These are phyloP conservation scores for Grigorovia jiainica DNA, from an alignment of 805 yeast species.

Conservation along the genomic window DNA sequence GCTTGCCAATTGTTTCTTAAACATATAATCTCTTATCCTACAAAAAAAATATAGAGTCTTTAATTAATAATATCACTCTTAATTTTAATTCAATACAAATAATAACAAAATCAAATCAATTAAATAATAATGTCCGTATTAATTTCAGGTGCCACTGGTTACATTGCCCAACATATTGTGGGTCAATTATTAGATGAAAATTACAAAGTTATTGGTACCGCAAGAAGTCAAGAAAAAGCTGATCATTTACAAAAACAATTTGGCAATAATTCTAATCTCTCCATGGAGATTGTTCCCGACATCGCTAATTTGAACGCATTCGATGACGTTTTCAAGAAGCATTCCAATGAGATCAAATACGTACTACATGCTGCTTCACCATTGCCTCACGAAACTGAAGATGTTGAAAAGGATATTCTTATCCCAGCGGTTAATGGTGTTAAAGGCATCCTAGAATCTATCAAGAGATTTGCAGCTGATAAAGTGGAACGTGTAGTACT, in stretches of 20 bases:
- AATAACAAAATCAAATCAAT: too few relatives aligned
- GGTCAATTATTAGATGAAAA: conserved; percentile 29
- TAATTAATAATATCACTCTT: too few relatives aligned
- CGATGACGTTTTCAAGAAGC: conserved; percentile 33
- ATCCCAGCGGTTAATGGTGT: conserved; percentile 52
- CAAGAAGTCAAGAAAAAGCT: conserved; percentile 38
- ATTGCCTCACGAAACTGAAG: conserved; percentile 35
- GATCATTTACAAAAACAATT: conserved; percentile 29
- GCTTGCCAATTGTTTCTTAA: too few relatives aligned
- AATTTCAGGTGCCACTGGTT: conserved; percentile 48
- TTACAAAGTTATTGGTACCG: conserved; percentile 44
- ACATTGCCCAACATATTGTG: conserved; percentile 43
- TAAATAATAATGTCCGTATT: conserved; percentile 27
- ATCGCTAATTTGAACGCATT: conserved; percentile 34
- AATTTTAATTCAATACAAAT: too few relatives aligned
- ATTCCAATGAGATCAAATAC: conserved; percentile 41
- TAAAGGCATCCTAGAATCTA: conserved; percentile 41
- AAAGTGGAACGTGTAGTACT: conserved; percentile 39
- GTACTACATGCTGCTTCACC: conserved; percentile 60
- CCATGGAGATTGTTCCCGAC: conserved; percentile 30
- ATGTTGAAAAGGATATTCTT: conserved; percentile 40
- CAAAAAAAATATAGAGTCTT: too few relatives aligned
- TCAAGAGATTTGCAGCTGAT: conserved; percentile 32
- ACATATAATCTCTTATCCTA: too few relatives aligned
- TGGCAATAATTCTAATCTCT: conserved; percentile 17